Evolutionary conservation across 164 flowering plant species (phyloP), one percentile per base, ranked within the genome.

Genomic region (Annona squamosa): DNA sequence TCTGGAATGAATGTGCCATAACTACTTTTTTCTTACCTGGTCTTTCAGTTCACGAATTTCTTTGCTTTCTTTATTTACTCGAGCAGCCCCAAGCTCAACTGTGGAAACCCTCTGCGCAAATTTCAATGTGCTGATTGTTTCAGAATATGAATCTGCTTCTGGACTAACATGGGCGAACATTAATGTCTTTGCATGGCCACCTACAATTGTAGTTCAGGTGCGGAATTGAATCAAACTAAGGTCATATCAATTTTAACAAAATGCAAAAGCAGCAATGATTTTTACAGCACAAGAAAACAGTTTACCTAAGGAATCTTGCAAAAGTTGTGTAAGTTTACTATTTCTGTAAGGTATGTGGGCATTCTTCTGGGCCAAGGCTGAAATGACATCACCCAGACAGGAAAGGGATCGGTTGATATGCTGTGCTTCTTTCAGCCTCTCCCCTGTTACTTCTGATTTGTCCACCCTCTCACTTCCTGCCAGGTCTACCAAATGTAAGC

Each of bases 111-210:
- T 86, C 79, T 92, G 95, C 62, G 97, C 97, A 75, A 91, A 94
- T 81, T 88, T 91, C 79, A 92, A 73, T 41, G 97, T 92, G 70
- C 90, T 84, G 5, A 94, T 48, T 67, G 97, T 91, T 82, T 94
- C 92, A 43, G 83, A 82, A 77, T 83, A 88, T 41, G 89, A 87
- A 75, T 88, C 93, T 41, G 71, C 88, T 79, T 94, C 97, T 41
- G 97, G 97, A 68, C 90, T 92, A 73, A 94, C 89, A 83, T 94
- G 97, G 66, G 98, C 97, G 79, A 94, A 77, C 98, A 92, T 90
- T 75, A 94, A 81, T 3, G 91, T 91, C 79, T 94, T 94, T 48
- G 95, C 94, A 76, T 86, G 87, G 47, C 95, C 97, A 69, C 97
- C 97, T 94, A 70, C 52, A 79, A 43, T n/a, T 9, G 69, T 75